Base-by-base conservation (phyloP, 78 protist species). In the Cyanophora paradoxa region DNA sequence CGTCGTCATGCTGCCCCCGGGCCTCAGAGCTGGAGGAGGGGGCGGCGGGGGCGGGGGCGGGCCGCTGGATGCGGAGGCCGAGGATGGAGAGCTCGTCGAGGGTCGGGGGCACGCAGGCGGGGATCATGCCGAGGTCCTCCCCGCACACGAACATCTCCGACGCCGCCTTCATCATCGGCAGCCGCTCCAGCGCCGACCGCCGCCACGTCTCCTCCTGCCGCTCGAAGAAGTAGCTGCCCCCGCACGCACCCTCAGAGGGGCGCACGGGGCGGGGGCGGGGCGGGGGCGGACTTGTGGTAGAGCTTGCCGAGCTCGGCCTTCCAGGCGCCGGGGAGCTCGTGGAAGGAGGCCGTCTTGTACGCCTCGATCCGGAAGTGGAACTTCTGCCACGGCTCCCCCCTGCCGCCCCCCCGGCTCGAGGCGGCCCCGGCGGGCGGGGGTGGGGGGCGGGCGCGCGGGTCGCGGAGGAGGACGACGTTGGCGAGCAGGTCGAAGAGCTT, bases 101-200 rank as follows among this genome's bases (percentile, higher is more conserved):
- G 11, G 52, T 74, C 26, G 74, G n/a, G n/a, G n/a, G n/a, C 16
- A 84, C 86, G 65, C 89, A 81, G 36, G 71, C 71, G 31, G 89
- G 86, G 33, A 89, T 74, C 79, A 78, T 78, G 70, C 93, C 93
- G 20, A 89, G 76, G 82, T 89, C 93, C 41, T 89, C 93, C 33
- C 90, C 93, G 76, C 89, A 84, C 30, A 84, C 76, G 54, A 89
- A 72, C 90, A 89, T 85, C 11, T 61, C 41, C 13, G 54, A 30
- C 40, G 65, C 59, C 26, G 17, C 50, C 36, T 72, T 24, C 44
- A 88, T 74, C 26, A 71, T 22, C 33, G 87, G 89, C 28, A 88
- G 64, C 44, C 81, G 65, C 72, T 76, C 70, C 36, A 77, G 44
- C 26, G 83, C 93, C 22, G 70, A 20, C 39, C 82, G 81, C 24